Evolutionary conservation across 192 early-diverging fungal species (phyloP).

Genomic region (Coemansia sp.): DNA sequence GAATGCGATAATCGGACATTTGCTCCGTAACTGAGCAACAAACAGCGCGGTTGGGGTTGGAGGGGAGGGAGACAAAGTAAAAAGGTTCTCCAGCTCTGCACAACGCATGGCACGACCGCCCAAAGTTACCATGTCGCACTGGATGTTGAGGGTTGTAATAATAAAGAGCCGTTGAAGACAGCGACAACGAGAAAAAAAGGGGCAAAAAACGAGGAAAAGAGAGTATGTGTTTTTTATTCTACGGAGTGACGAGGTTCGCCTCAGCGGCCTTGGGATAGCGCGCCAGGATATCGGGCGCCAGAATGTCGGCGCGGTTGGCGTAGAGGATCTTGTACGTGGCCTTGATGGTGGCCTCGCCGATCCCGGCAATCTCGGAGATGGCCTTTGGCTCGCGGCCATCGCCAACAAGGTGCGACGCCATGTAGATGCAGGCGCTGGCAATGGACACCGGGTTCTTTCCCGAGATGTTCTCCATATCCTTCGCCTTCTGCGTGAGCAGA

Average conservation of each 20-base stretch:
- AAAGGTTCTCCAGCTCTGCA: no score
- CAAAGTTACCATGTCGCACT: no score
- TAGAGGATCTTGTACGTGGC: conserved; percentile 76
- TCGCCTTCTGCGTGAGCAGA: conserved; percentile 70
- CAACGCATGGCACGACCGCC: no score
- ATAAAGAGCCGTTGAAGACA: no score
- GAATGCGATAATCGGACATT: no score
- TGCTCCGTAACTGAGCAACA: no score
- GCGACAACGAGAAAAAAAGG: no score
- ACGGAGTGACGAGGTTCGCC: conserved; percentile 29
- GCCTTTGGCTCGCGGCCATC: conserved; percentile 70
- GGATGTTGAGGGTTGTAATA: no score
- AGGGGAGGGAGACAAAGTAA: no score
- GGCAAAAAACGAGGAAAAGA: neutral
- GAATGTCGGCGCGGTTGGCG: conserved; percentile 59
- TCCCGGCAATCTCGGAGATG: conserved; percentile 82
- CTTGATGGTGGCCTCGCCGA: conserved; percentile 92
- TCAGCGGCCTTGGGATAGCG: conserved; percentile 23
- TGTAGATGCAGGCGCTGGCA: conserved; percentile 89
- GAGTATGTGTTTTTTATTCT: no score
- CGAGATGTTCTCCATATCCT: conserved; percentile 82
- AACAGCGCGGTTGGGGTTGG: no score
- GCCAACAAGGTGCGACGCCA: conserved; percentile 72
- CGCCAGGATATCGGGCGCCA: conserved; percentile 41
- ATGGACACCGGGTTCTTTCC: conserved; percentile 93